Percentiles rank a stretch among this genome's conserved stretches.
Conservation (phyloP, 2,329 filamentous ascomycete genomes). For the Juglanconis sp. region DNA sequence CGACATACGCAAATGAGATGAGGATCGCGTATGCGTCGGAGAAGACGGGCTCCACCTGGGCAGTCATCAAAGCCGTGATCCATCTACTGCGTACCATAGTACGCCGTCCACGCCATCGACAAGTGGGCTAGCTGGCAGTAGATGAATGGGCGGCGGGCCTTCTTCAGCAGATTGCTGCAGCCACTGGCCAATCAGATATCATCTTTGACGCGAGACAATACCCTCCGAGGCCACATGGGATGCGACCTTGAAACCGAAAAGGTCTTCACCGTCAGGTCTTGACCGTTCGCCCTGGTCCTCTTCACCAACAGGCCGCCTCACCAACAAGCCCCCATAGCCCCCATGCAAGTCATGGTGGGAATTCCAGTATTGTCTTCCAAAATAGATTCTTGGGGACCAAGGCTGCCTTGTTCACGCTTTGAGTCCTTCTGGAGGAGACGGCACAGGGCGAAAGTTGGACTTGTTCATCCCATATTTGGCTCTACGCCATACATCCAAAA, state of each 20-base stretch:
- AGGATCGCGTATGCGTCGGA: not conserved
- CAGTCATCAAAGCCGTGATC: not conserved
- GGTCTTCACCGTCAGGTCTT: no score
- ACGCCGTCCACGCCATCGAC: not conserved
- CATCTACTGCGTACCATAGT: not conserved
- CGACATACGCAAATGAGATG: not conserved
- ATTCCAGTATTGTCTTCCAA: not conserved
- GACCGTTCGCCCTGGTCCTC: no score
- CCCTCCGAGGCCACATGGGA: not conserved
- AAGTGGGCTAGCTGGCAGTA: not conserved
- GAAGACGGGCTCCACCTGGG: not conserved
- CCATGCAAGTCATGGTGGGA: not conserved
- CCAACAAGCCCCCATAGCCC: no score
- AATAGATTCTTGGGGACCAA: not conserved
- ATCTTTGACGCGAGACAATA: not conserved
- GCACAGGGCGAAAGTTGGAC: not conserved
- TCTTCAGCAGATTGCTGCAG: not conserved
- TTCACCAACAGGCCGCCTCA: no score
- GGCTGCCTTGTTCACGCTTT: not conserved
- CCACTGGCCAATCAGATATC: not conserved
- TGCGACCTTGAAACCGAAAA: not conserved
- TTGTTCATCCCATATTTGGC: not conserved
- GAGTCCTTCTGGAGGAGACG: not conserved
- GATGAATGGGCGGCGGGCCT: not conserved
- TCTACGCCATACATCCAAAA: not conserved